Conservation (phyloP, 305 asterid genomes). For the Euphrasia arctica region DNA sequence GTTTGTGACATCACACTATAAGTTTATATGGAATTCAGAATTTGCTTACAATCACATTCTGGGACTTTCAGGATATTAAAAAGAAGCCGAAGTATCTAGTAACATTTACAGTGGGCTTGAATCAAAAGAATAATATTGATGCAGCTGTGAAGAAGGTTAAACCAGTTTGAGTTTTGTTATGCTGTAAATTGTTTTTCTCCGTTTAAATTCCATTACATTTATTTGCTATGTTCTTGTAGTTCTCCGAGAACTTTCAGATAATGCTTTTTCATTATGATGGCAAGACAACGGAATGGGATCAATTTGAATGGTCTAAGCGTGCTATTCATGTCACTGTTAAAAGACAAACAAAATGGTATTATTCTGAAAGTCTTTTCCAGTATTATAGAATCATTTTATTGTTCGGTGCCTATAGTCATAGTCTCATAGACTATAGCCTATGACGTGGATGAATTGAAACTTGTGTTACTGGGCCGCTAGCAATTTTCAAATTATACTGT, state of each 20-base stretch:
- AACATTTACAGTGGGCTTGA: constrained; percentile 76
- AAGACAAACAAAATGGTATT: constrained; percentile 87
- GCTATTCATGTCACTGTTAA: constrained; percentile 75
- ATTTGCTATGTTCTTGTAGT: constrained; percentile 38
- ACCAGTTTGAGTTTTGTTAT: constrained; percentile 23
- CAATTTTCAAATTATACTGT: constrained; percentile 1
- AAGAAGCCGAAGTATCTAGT: constrained; percentile 78
- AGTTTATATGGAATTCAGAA: constrained; percentile 21
- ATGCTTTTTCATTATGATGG: constrained; percentile 90
- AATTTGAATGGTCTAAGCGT: constrained; percentile 77
- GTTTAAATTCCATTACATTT: constrained; percentile 22
- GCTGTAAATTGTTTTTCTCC: constrained; percentile 11
- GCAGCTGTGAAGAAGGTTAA: constrained; percentile 76
- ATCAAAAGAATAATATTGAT: constrained; percentile 61
- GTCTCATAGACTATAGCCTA: constrained; percentile 10
- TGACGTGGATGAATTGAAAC: constrained; percentile 9
- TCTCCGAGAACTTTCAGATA: constrained; percentile 81
- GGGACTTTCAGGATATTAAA: constrained; percentile 67
- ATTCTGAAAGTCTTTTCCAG: constrained; percentile 15
- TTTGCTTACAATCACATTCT: constrained; percentile 27
- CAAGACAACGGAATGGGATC: constrained; percentile 77
- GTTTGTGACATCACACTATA: constrained; percentile 9
- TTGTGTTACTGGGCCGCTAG: constrained; percentile 13
- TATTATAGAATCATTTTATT: constrained; percentile 18
- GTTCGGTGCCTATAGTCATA: constrained; percentile 13